These are phyloP conservation scores for Fraxinus pennsylvanica DNA, from an alignment of 257 asterid species.

Conservation along the genomic window DNA sequence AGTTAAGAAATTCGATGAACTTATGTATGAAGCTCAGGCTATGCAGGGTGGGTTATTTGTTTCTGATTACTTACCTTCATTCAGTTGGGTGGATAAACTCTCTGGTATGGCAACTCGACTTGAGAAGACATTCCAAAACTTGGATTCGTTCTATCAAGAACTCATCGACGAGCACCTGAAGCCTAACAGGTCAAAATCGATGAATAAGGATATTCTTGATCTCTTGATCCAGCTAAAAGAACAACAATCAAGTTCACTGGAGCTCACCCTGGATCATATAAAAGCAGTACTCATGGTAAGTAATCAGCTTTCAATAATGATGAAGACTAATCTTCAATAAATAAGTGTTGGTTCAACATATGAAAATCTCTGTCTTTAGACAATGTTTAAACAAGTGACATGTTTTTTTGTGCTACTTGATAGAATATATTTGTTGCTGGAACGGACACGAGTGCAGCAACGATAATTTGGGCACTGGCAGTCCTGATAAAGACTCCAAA, in stretches of 20 bases:
- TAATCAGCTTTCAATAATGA: not conserved
- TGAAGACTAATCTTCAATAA: too few species aligned
- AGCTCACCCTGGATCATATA: slow-evolving; percentile 32
- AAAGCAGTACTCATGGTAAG: slow-evolving; percentile 41
- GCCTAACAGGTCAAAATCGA: slow-evolving; percentile 3
- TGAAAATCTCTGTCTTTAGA: too few species aligned
- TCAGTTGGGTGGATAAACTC: slow-evolving; percentile 39
- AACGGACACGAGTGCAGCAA: slow-evolving; percentile 45
- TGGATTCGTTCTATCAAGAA: slow-evolving; percentile 37
- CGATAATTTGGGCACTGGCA: slow-evolving; percentile 42
- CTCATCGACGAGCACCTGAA: slow-evolving; percentile 39
- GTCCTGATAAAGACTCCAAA: slow-evolving; percentile 33
- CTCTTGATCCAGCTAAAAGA: slow-evolving; percentile 36
- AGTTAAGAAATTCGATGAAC: slow-evolving; percentile 30
- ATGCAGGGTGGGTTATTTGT: slow-evolving; percentile 38
- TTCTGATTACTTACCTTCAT: slow-evolving; percentile 36
- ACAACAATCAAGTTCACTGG: not conserved
- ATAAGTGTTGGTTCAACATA: not conserved
- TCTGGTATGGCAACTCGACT: slow-evolving; percentile 40
- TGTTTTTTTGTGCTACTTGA: not conserved
- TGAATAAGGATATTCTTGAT: slow-evolving; percentile 33
- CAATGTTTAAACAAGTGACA: not conserved
- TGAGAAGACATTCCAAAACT: slow-evolving; percentile 21
- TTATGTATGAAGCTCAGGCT: slow-evolving; percentile 37
- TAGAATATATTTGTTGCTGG: slow-evolving; percentile 44